Conservation (phyloP, 2,329 filamentous ascomycete genomes). For the Aspergillus jensenii region DNA sequence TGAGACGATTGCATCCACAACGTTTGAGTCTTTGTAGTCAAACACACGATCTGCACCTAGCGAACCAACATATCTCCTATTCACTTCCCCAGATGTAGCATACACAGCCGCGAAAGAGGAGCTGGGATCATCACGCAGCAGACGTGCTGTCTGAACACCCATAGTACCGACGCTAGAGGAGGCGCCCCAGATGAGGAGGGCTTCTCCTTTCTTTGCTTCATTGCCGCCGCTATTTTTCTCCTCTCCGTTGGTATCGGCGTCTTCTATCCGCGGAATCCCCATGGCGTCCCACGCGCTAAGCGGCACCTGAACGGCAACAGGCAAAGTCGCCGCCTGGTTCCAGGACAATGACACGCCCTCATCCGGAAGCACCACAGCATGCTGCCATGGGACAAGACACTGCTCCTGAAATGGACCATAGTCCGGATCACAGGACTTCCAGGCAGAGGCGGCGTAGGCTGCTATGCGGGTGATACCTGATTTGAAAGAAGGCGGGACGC, state of each 20-base stretch:
- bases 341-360: conserved; percentile 30
- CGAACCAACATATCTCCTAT: conserved; percentile 33
- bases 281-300: conserved; percentile 43
- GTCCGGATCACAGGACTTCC: conserved; percentile 46
- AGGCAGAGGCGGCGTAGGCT: conserved; percentile 42
- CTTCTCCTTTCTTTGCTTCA: conserved; percentile 25
- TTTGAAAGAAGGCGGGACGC: conserved; percentile 34
- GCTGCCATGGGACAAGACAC: conserved; percentile 45
- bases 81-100: conserved; percentile 38
- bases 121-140: conserved; percentile 34
- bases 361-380: conserved; percentile 37
- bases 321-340: conserved; percentile 43
- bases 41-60: conserved; percentile 41
- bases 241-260: background rate
- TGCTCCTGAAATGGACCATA: conserved; percentile 51
- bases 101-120: conserved; percentile 44
- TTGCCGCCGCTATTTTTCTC: no score
- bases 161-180: conserved; percentile 48
- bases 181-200: conserved; percentile 47
- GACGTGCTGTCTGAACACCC: conserved; percentile 42
- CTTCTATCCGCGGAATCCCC: conserved; percentile 29
- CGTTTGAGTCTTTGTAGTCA: conserved; percentile 35
- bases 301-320: conserved; percentile 39
- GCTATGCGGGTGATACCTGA: conserved; percentile 40
- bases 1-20: conserved; percentile 33